Conservation (phyloP, 176 grass and related monocot species). For the Cocos nucifera region DNA sequence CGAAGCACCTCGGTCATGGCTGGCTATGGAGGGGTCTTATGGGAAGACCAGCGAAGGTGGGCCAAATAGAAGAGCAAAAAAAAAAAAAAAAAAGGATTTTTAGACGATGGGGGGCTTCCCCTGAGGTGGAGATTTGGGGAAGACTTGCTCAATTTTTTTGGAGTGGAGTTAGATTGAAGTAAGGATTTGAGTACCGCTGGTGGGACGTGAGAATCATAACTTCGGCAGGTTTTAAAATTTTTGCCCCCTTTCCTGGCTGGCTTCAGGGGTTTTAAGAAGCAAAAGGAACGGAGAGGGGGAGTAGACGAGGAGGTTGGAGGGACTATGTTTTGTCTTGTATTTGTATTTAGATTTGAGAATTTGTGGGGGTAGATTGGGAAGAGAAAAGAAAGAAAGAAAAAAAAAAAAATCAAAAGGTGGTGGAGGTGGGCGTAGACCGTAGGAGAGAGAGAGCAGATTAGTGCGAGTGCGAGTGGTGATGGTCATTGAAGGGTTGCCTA, state of each 20-base stretch:
- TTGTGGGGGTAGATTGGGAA: too few relatives aligned
- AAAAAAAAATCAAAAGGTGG: too few relatives aligned
- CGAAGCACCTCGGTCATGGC: constrained; percentile 44
- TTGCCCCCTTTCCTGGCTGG: constrained; percentile 2
- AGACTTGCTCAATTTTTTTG: constrained; percentile 20
- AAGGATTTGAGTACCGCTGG: constrained; percentile 29
- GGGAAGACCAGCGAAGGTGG: constrained; percentile 22
- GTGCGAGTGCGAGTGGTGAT: too few relatives aligned
- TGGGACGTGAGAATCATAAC: constrained; percentile 38
- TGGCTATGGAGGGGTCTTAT: not conserved
- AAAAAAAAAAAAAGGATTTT: constrained; percentile 29
- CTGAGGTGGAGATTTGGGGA: constrained; percentile 4
- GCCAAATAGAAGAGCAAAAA: not conserved
- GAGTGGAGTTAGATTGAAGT: constrained; percentile 96
- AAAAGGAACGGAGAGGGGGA: too few relatives aligned
- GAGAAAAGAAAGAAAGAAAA: too few relatives aligned
- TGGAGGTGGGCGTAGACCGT: too few relatives aligned
- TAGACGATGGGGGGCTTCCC: constrained; percentile 14
- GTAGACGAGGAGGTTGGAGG: too few relatives aligned
- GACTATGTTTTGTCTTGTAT: too few relatives aligned
- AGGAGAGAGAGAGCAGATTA: too few relatives aligned
- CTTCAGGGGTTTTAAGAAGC: constrained; percentile 1
- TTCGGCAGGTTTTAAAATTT: constrained; percentile 12
- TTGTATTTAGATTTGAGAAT: too few relatives aligned
- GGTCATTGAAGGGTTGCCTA: too few relatives aligned